A percentile compares a stretch with the other conserved stretches of the same genome.
phyloP scores from a whole-genome alignment of 345 rosid genomes.

The Salix koriyanagi region DNA sequence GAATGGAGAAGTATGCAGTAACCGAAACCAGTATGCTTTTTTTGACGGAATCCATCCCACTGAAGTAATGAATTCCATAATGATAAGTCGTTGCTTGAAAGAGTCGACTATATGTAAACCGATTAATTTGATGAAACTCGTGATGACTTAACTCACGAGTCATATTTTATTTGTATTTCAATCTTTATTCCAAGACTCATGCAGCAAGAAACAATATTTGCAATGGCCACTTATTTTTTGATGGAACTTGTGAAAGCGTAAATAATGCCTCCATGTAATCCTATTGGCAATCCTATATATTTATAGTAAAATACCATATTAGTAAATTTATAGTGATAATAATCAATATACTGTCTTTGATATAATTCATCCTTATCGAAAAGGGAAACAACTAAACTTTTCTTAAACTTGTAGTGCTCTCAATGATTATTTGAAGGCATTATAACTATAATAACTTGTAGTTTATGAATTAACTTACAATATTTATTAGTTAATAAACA shows the following conservation, averaged over 20 bases:
- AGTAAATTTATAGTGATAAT: too few species aligned
- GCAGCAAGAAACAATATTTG: background rate
- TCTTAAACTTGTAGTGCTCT: too few species aligned
- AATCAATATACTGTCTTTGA: too few species aligned
- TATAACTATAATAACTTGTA: too few species aligned
- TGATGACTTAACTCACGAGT: background rate
- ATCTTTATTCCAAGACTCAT: background rate
- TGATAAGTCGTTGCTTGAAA: background rate
- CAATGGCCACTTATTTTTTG: background rate
- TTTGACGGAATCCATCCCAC: background rate
- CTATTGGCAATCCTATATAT: too few species aligned
- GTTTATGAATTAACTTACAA: too few species aligned
- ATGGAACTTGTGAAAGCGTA: background rate
- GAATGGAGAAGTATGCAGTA: background rate
- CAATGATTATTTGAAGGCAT: too few species aligned
- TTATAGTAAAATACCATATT: too few species aligned
- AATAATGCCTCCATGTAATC: background rate
- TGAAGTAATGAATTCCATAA: background rate
- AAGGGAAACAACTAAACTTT: too few species aligned
- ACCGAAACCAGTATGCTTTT: background rate
- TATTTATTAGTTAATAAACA: too few species aligned
- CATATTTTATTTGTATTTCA: background rate
- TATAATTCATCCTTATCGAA: too few species aligned
- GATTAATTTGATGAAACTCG: background rate
- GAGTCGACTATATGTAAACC: background rate